Evolutionary conservation across 352 stramenopile genomes (phyloP).

Genomic region (Pythium phragmitis): DNA sequence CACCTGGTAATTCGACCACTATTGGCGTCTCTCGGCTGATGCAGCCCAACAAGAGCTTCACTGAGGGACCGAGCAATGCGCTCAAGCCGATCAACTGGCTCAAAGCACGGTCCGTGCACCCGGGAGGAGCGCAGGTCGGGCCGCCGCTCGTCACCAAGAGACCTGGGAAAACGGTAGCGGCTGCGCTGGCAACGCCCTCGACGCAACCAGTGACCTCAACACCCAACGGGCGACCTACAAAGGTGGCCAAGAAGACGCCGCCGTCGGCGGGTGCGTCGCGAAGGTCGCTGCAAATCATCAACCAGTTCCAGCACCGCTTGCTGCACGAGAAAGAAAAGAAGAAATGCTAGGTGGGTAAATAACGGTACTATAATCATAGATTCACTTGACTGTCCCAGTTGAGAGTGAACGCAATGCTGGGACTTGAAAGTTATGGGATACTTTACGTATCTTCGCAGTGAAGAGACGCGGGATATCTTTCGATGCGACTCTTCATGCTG

Average conservation of each 20-base stretch:
- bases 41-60: slow-evolving; percentile 48
- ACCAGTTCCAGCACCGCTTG: slow-evolving; percentile 68
- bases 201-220: slow-evolving; percentile 3
- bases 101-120: slow-evolving; percentile 63
- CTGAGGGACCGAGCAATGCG: slow-evolving; percentile 24
- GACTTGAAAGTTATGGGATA: slow-evolving; percentile 5
- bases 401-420: neutral
- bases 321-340: slow-evolving; percentile 26
- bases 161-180: neutral
- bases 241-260: slow-evolving; percentile 51
- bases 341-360: slow-evolving; percentile 22
- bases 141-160: slow-evolving; percentile 1
- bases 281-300: slow-evolving; percentile 80
- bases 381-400: no score
- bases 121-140: slow-evolving; percentile 2
- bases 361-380: slow-evolving; percentile 22
- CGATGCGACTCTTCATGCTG: neutral
- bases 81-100: slow-evolving; percentile 78
- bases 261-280: slow-evolving; percentile 63
- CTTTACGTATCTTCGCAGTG: neutral
- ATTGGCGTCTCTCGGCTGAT: slow-evolving; percentile 30
- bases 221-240: slow-evolving; percentile 5
- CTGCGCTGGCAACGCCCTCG: neutral
- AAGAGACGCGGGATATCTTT: slow-evolving; percentile 16
- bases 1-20: neutral